phyloP scores from a whole-genome alignment of 75 land plant genomes.

The Selaginella tamariscina region DNA sequence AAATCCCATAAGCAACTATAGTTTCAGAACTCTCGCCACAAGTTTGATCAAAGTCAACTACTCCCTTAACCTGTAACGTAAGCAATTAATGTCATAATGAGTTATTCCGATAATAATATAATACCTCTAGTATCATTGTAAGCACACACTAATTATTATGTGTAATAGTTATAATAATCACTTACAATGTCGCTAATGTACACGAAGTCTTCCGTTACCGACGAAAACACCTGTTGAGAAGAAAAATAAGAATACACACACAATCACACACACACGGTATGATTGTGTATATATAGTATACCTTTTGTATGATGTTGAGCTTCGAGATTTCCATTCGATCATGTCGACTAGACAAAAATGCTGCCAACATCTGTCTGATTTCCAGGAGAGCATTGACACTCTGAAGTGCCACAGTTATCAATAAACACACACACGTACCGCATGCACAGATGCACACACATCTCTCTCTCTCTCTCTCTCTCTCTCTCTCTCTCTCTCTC shows the following conservation, averaged over 20 bases:
- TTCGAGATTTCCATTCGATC: background rate
- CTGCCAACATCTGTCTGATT: constrained; percentile 65
- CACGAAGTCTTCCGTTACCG: constrained; percentile 52
- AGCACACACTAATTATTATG: too few species aligned
- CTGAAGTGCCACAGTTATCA: constrained; percentile 23
- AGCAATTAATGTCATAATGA: too few species aligned
- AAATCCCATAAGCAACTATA: constrained; percentile 59
- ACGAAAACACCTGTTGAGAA: constrained; percentile 44
- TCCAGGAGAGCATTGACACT: constrained; percentile 65
- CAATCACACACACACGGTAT: too few species aligned
- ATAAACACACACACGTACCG: background rate
- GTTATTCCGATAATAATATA: too few species aligned
- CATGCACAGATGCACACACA: too few species aligned
- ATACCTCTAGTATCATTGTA: too few species aligned
- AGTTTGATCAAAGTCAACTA: constrained; percentile 51
- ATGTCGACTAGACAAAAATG: constrained; percentile 22
- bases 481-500: too few species aligned
- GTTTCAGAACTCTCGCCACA: constrained; percentile 67
- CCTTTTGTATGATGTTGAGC: background rate
- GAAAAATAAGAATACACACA: too few species aligned
- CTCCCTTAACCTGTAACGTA: constrained; percentile 68
- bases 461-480: too few species aligned
- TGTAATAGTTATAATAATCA: background rate
- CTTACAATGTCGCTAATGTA: constrained; percentile 66
- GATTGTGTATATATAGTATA: background rate